These are phyloP conservation scores for Pouteria glomerata DNA, from an alignment of 148 eudicot genomes.

Conservation along the genomic window DNA sequence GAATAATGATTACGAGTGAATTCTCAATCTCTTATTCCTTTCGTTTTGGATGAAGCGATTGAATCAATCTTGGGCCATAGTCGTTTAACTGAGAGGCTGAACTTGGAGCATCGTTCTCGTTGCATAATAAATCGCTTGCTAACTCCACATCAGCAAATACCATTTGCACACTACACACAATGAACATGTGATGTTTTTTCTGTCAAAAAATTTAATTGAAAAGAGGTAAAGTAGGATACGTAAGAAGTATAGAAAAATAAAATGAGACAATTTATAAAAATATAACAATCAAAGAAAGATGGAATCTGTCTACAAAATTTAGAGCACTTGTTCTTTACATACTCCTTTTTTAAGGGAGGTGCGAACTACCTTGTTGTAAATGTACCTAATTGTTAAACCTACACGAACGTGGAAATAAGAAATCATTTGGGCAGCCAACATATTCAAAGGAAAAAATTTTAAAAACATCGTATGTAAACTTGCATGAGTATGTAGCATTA, in stretches of 20 bases:
- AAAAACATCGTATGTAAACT: too few relatives aligned
- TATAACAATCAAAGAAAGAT: background rate
- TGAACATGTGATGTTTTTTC: background rate
- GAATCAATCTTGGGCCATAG: background rate
- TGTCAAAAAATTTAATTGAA: background rate
- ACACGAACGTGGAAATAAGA: background rate
- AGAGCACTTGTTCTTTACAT: background rate
- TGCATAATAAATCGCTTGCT: background rate
- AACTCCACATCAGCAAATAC: too few relatives aligned
- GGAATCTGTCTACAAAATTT: background rate
- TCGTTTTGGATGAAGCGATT: background rate
- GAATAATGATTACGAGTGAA: too few relatives aligned
- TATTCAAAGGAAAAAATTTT: too few relatives aligned
- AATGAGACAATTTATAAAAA: background rate
- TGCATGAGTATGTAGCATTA: background rate
- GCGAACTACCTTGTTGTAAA: background rate
- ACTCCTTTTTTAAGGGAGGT: background rate
- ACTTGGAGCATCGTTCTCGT: background rate
- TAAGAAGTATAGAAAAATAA: too few relatives aligned
- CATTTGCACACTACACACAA: background rate
- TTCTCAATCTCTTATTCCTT: background rate
- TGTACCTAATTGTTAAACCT: background rate
- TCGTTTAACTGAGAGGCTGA: background rate
- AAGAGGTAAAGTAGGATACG: background rate
- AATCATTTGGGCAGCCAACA: background rate